Conservation (phyloP, 2,329 filamentous ascomycete species). For the Coniochaeta sp. region DNA sequence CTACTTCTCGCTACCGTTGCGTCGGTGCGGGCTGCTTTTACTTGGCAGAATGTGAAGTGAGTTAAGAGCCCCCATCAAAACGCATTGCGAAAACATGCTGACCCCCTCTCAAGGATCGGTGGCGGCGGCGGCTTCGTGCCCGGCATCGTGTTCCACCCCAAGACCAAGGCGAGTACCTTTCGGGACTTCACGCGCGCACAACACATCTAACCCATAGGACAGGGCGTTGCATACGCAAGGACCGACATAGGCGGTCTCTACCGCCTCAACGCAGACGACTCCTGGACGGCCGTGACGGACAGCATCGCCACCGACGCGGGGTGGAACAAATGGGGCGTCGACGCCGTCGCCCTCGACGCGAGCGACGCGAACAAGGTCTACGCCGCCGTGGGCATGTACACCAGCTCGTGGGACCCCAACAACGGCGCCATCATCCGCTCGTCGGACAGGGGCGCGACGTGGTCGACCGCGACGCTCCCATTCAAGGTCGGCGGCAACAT, state of each 20-base stretch:
- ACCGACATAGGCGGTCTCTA: slow-evolving; percentile 53
- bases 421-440: slow-evolving; percentile 47
- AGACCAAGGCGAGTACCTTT: slow-evolving; percentile 7
- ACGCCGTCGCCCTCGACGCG: slow-evolving; percentile 49
- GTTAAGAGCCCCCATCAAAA: not conserved
- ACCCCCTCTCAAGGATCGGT: slow-evolving; percentile 33
- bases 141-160: slow-evolving; percentile 50
- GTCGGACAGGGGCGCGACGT: slow-evolving; percentile 46
- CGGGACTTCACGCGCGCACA: too few relatives aligned
- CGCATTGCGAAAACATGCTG: not conserved
- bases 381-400: slow-evolving; percentile 50
- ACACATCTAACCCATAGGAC: slow-evolving; percentile 9
- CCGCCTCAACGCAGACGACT: slow-evolving; percentile 46
- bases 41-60: slow-evolving; percentile 21
- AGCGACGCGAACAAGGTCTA: slow-evolving; percentile 44
- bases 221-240: slow-evolving; percentile 46
- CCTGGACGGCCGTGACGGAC: slow-evolving; percentile 48
- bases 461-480: slow-evolving; percentile 38
- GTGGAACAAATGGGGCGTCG: slow-evolving; percentile 51
- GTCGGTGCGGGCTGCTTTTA: slow-evolving; percentile 17
- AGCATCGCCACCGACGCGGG: slow-evolving; percentile 31
- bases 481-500: slow-evolving; percentile 59
- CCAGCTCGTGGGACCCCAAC: slow-evolving; percentile 52
- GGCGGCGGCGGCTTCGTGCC: slow-evolving; percentile 51
- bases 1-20: slow-evolving; percentile 17